Evolutionary conservation across 2,329 filamentous ascomycete genomes (phyloP), one percentile per base, ranked within the genome.

Genomic region (Gaeumannomyces sp.): DNA sequence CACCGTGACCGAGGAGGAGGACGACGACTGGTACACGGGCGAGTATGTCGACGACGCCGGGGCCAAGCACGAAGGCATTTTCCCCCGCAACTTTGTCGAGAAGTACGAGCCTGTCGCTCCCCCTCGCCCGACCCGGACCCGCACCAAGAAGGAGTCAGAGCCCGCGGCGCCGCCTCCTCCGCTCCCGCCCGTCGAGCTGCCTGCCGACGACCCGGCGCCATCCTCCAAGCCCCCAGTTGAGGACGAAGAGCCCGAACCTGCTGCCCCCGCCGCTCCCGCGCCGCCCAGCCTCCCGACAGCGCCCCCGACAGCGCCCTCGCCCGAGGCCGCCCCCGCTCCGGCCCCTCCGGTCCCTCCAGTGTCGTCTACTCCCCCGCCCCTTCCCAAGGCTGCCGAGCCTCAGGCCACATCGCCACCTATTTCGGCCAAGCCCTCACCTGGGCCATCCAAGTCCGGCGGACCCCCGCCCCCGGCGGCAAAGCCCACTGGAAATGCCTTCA

Each of bases 61-160:
- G 65, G 78, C 77, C 68, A 92, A 89, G 77, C 85, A 88, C 74
- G 88, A 93, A 73, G 94, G 94, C 70, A 90, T 97, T 71, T 98
- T 97, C 76, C 94, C 93, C 63, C 89, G 90, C 75, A 99, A 98
- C 79, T 99, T 99, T 75, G 95, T 99, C 73, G 95, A 99, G 78
- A 92, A 89, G 78, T 96, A 92, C 77, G 94, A 98, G 76, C 95
- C 95, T 53, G 90, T 88, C 65, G 90, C 94, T 68, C 95, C 95
- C 66, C 92, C 93, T 66, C 88, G 95, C 66, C 95, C 95, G 65
- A 84, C 86, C 68, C 88, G 95, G 72, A 81, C 86, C 22, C 88
- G 91, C 69, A 78, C 84, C 63, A 93, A 89, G 80, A 90, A 87
- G 74, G 87, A 89, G 53, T 66, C 74, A 29, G 77, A 70, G 68